These are phyloP conservation scores for Apiotrichum siamense DNA, from an alignment of 1,284 basidiomycete species.

Conservation along the genomic window DNA sequence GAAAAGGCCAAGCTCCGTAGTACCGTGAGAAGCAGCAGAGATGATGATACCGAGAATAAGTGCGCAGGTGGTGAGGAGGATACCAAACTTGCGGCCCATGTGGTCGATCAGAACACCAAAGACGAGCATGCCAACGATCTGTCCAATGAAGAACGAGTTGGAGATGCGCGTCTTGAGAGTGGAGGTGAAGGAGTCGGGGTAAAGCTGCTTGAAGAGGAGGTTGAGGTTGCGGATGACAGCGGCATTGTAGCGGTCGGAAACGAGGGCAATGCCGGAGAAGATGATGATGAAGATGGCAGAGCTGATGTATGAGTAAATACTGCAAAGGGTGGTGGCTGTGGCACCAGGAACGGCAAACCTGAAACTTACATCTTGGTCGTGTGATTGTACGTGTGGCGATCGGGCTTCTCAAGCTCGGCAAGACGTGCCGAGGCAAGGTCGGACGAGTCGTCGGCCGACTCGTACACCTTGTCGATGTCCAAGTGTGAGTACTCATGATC, in stretches of 20 bases:
- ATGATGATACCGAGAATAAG: no score
- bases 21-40: slow-evolving; percentile 19
- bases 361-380: slow-evolving; percentile 11
- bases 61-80: no score
- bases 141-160: no score
- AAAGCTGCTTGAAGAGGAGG: slow-evolving; percentile 14
- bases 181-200: slow-evolving; percentile 14
- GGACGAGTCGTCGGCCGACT: background rate
- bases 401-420: slow-evolving; percentile 8
- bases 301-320: background rate
- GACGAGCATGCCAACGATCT: slow-evolving; percentile 22
- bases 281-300: slow-evolving; percentile 15
- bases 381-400: slow-evolving; percentile 10
- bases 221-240: slow-evolving; percentile 19
- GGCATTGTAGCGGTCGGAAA: slow-evolving; percentile 32
- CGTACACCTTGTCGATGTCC: slow-evolving; percentile 1
- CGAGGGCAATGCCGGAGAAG: slow-evolving; percentile 25
- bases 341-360: background rate
- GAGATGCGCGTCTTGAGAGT: slow-evolving; percentile 29
- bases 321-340: slow-evolving; percentile 9
- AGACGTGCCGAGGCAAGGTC: background rate
- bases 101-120: slow-evolving; percentile 29
- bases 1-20: slow-evolving; percentile 50
- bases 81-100: slow-evolving; percentile 27
- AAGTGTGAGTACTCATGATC: no score